phyloP scores from a whole-genome alignment of 352 stramenopile species.

The Thraustotheca clavata region DNA sequence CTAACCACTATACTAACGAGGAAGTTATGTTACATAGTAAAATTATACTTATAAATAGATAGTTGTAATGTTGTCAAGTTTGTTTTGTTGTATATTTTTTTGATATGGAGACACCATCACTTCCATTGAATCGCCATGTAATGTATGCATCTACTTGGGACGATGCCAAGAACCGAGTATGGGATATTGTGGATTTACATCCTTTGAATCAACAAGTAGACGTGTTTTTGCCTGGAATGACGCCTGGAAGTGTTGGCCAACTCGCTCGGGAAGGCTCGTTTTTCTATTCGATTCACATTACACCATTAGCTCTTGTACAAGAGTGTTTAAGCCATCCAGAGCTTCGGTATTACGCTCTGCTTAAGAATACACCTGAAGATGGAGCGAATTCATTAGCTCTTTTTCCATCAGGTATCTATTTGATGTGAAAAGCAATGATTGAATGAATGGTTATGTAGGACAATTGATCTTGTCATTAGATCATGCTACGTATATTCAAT shows the following conservation, averaged over 20 bases:
- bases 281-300: constrained; percentile 61
- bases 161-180: background rate
- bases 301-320: constrained; percentile 35
- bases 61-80: background rate
- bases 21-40: background rate
- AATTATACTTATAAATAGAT: background rate
- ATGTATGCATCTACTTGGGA: constrained; percentile 7
- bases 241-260: background rate
- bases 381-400: constrained; percentile 51
- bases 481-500: constrained; percentile 50
- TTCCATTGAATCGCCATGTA: constrained; percentile 12
- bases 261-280: constrained; percentile 31
- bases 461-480: constrained; percentile 66
- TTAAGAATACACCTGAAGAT: constrained; percentile 69
- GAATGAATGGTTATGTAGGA: constrained; percentile 31
- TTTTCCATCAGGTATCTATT: constrained; percentile 3
- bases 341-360: constrained; percentile 53
- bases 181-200: constrained; percentile 35
- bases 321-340: constrained; percentile 18
- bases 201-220: constrained; percentile 67
- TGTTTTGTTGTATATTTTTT: background rate
- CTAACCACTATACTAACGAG: constrained; percentile 12
- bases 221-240: constrained; percentile 35
- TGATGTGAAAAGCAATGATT: background rate
- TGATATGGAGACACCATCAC: background rate